Percentiles rank a stretch among this genome's conserved stretches.
Conservation (phyloP, 2,329 filamentous ascomycete genomes). For the Penicillium sp. region DNA sequence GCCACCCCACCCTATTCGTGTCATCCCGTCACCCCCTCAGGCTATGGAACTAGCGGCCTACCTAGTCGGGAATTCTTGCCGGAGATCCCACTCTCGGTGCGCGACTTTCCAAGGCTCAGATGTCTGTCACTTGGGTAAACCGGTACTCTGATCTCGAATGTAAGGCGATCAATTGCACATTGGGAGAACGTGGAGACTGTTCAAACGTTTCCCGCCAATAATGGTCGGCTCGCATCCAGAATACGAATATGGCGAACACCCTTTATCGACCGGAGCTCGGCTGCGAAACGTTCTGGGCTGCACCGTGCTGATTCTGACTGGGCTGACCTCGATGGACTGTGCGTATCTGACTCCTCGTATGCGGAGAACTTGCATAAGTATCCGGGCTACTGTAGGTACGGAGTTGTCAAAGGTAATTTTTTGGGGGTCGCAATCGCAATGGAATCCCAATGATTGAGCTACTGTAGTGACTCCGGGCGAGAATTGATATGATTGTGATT, state of each 20-base stretch:
- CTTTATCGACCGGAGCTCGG: neutral
- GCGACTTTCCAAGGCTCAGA: conserved; percentile 1
- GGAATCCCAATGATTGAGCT: too few relatives aligned
- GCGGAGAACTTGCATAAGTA: too few relatives aligned
- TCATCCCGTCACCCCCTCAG: neutral
- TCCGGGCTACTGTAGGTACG: too few relatives aligned
- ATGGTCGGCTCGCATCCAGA: neutral
- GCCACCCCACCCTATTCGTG: neutral
- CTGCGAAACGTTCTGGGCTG: neutral
- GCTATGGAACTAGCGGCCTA: conserved; percentile 1
- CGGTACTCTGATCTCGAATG: neutral
- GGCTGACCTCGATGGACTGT: neutral
- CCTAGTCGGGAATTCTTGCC: conserved; percentile 3
- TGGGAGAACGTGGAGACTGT: neutral
- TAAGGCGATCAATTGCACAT: neutral
- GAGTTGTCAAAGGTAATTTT: too few relatives aligned
- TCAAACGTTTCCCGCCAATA: neutral
- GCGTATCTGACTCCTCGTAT: too few relatives aligned
- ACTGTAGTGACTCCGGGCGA: too few relatives aligned
- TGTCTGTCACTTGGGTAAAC: conserved; percentile 1
- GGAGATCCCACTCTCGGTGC: conserved; percentile 8
- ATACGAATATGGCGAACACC: neutral
- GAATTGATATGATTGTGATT: too few relatives aligned
- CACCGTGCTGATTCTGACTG: neutral
- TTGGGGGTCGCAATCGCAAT: too few relatives aligned